phyloP scores from a whole-genome alignment of 148 eudicot species.

The Fagopyrum homotropicum region DNA sequence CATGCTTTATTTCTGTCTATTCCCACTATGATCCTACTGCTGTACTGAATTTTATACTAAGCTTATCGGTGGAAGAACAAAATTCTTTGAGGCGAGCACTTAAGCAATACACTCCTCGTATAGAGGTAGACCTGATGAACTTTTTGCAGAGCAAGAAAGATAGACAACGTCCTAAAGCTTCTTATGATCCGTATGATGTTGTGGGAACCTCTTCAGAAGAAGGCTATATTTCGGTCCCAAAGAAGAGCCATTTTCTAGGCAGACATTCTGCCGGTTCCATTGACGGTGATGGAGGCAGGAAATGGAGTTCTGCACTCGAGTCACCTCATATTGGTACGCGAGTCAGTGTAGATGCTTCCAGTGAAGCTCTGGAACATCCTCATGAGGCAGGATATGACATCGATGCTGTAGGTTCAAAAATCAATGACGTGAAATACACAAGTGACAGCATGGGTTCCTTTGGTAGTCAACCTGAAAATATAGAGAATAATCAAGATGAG shows the following conservation, averaged over 20 bases:
- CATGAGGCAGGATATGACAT: slow-evolving; percentile 38
- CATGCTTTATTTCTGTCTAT: slow-evolving; percentile 88
- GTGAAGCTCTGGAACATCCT: slow-evolving; percentile 40
- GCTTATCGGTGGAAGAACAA: slow-evolving; percentile 92
- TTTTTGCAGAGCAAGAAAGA: slow-evolving; percentile 88
- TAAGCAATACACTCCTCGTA: slow-evolving; percentile 94
- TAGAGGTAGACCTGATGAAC: slow-evolving; percentile 95
- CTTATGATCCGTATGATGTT: slow-evolving; percentile 76
- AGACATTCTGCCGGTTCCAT: slow-evolving; percentile 67
- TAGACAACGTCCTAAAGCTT: slow-evolving; percentile 66
- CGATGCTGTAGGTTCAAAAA: slow-evolving; percentile 38
- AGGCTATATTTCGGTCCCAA: slow-evolving; percentile 64
- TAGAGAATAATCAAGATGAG: slow-evolving; percentile 26
- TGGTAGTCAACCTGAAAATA: slow-evolving; percentile 30
- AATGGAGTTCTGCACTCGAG: slow-evolving; percentile 70
- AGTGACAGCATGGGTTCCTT: slow-evolving; percentile 37
- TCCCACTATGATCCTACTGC: slow-evolving; percentile 77
- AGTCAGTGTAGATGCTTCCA: slow-evolving; percentile 40
- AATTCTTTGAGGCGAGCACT: slow-evolving; percentile 91
- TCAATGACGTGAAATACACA: slow-evolving; percentile 36
- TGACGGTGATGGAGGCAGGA: slow-evolving; percentile 76
- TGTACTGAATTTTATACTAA: slow-evolving; percentile 81
- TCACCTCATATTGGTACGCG: slow-evolving; percentile 32
- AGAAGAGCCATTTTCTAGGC: slow-evolving; percentile 61
- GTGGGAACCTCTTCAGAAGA: slow-evolving; percentile 91